Conservation (phyloP, 352 stramenopile species). For the Phytophthora kernoviae region DNA sequence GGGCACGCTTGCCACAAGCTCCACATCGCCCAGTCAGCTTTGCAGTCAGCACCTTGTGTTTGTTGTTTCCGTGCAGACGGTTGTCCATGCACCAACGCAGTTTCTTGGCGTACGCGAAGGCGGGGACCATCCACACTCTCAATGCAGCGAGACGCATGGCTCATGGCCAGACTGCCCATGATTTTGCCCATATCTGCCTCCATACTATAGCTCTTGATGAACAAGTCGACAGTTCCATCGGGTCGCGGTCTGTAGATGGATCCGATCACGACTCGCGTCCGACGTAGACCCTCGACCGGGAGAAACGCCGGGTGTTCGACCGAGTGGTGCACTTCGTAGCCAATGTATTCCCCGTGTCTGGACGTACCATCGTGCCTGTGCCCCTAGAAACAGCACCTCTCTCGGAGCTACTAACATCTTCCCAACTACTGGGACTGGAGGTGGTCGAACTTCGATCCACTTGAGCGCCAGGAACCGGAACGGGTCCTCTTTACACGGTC, state of each 20-base stretch:
- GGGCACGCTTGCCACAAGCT: constrained; percentile 21
- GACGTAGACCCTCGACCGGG: constrained; percentile 37
- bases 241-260: constrained; percentile 34
- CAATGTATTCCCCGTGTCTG: constrained; percentile 46
- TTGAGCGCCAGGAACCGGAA: constrained; percentile 53
- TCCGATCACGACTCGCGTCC: constrained; percentile 38
- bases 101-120: constrained; percentile 43
- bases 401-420: constrained; percentile 38
- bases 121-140: constrained; percentile 37
- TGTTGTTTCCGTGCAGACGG: constrained; percentile 27
- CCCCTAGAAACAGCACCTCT: constrained; percentile 50
- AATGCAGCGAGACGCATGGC: constrained; percentile 39
- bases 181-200: constrained; percentile 40
- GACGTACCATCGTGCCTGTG: constrained; percentile 38
- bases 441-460: constrained; percentile 40
- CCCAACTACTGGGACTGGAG: constrained; percentile 25
- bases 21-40: constrained; percentile 31
- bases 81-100: constrained; percentile 40
- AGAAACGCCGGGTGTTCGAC: constrained; percentile 45
- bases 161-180: constrained; percentile 31
- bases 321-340: constrained; percentile 67
- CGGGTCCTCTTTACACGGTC: constrained; percentile 38
- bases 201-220: constrained; percentile 50
- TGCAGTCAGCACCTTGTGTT: constrained; percentile 24
- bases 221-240: constrained; percentile 40